Percentiles rank a stretch among this genome's conserved stretches.
Conservation (phyloP, 2,329 filamentous ascomycete genomes). For the Lecanosticta acicola region DNA sequence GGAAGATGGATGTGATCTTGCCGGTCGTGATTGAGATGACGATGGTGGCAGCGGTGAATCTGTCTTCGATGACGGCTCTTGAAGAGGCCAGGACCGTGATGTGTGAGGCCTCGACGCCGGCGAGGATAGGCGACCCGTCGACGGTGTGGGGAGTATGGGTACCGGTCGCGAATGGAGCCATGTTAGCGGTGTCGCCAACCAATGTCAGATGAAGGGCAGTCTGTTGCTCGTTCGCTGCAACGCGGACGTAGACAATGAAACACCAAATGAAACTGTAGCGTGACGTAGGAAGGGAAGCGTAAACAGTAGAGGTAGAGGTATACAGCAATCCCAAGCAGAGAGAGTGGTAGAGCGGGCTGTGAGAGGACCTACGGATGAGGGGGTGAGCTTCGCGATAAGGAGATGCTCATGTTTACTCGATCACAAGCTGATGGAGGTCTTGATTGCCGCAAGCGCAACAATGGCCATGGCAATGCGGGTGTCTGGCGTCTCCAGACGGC, state of each 20-base stretch:
- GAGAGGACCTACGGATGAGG: background rate
- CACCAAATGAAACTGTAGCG: background rate
- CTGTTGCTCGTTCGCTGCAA: background rate
- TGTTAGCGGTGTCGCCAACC: conserved; percentile 6
- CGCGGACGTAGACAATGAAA: background rate
- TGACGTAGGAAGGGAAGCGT: too few relatives aligned
- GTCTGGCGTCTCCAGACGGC: background rate
- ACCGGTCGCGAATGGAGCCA: conserved; percentile 30
- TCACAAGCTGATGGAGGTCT: background rate
- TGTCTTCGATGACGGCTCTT: conserved; percentile 71
- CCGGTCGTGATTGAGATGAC: conserved; percentile 71
- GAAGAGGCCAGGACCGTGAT: conserved; percentile 78
- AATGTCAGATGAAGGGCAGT: background rate
- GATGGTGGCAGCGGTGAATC: conserved; percentile 76
- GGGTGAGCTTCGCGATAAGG: background rate
- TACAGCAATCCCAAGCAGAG: too few relatives aligned
- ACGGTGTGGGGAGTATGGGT: conserved; percentile 23
- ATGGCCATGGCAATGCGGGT: background rate
- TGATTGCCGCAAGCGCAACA: background rate
- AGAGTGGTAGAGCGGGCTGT: background rate
- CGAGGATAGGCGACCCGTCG: conserved; percentile 12
- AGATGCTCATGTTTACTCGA: background rate
- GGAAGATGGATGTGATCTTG: conserved; percentile 73
- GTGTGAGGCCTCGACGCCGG: conserved; percentile 15
- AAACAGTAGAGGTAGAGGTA: too few relatives aligned